phyloP scores from a whole-genome alignment of 257 asterid species.

The Cordia subcordata region DNA sequence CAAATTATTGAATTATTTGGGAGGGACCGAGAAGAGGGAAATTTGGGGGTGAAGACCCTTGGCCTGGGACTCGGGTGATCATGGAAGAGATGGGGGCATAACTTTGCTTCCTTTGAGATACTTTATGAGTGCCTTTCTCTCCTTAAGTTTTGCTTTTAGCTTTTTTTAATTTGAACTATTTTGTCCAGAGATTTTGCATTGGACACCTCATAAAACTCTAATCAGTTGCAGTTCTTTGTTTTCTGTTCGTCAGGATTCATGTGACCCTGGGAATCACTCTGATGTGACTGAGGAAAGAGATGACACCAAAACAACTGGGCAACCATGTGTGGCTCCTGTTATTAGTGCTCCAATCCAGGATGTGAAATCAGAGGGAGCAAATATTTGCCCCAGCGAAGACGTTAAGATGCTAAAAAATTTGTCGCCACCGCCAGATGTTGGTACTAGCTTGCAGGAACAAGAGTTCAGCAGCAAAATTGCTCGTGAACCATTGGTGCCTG shows the following conservation, averaged over 20 bases:
- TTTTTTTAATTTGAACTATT: too few species aligned
- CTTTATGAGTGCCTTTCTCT: too few species aligned
- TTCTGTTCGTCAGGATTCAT: conserved; percentile 49
- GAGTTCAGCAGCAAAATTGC: conserved; percentile 16
- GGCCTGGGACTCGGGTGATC: too few species aligned
- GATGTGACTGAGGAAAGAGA: conserved; percentile 75
- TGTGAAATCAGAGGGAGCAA: conserved; percentile 17
- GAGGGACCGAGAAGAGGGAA: too few species aligned
- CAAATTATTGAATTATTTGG: too few species aligned
- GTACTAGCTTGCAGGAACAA: conserved; percentile 16
- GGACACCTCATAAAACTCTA: not conserved
- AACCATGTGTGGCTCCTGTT: conserved; percentile 16
- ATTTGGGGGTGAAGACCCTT: too few species aligned
- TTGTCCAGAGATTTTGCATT: too few species aligned
- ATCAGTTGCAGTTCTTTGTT: conserved; percentile 5
- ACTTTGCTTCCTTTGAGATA: too few species aligned
- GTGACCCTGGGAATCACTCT: conserved; percentile 74
- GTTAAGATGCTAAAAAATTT: conserved; percentile 18
- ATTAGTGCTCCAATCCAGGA: conserved; percentile 16
- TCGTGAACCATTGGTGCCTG: conserved; percentile 31
- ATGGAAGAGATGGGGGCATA: too few species aligned
- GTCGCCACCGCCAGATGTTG: conserved; percentile 14
- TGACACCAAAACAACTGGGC: conserved; percentile 41
- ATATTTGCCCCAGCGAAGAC: conserved; percentile 21
- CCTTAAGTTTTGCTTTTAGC: too few species aligned